These are phyloP conservation scores for Pleurozium schreberi DNA, from an alignment of 225 moss, liverwort and hornwort species.

Conservation along the genomic window DNA sequence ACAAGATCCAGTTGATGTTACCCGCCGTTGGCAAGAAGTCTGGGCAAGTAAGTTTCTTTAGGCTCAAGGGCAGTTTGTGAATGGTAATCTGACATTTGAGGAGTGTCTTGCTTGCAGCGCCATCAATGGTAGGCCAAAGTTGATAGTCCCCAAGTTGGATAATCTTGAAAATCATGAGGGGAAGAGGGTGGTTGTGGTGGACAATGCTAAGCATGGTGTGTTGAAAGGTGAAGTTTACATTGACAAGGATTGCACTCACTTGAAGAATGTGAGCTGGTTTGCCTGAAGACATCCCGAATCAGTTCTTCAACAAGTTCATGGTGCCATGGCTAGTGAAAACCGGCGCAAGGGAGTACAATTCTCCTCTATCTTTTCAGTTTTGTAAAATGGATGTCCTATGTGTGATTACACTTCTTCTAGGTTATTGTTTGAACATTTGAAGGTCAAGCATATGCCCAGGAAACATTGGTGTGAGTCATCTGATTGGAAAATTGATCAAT, in stretches of 20 bases:
- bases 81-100: neutral
- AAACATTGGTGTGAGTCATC: neutral
- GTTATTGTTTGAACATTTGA: neutral
- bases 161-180: neutral
- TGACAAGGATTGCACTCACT: no score
- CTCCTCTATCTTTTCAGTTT: neutral
- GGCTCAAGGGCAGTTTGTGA: neutral
- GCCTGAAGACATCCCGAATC: neutral
- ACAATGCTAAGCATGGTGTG: neutral
- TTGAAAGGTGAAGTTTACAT: no score
- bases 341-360: neutral
- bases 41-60: neutral
- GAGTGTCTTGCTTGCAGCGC: neutral
- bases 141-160: neutral
- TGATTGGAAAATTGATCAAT: neutral
- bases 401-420: neutral
- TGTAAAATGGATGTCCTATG: neutral
- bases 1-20: neutral
- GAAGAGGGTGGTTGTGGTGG: neutral
- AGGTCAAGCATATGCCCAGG: neutral
- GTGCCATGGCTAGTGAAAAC: neutral
- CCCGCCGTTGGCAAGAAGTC: rapidly evolving
- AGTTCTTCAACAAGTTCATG: neutral
- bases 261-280: no score
- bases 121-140: neutral